Conservation (phyloP, 1,284 basidiomycete genomes). For the Ganoderma meredithae region DNA sequence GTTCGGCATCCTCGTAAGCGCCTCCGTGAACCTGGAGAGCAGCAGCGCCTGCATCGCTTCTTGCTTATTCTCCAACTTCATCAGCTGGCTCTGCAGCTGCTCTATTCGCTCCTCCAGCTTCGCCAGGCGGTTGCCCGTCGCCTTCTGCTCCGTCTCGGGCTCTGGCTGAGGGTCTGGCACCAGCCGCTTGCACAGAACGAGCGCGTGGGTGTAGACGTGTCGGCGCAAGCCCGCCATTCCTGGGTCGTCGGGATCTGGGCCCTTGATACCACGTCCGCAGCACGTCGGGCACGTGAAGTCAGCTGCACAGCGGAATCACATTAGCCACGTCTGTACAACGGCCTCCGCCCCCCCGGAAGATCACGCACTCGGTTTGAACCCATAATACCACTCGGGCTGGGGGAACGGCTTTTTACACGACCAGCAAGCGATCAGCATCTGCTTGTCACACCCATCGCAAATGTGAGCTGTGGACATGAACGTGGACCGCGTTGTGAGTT, state of each 20-base stretch:
- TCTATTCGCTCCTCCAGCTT: constrained; percentile 21
- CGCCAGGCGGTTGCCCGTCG: constrained; percentile 10
- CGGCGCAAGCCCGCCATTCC: not conserved
- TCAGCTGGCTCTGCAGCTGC: constrained; percentile 14
- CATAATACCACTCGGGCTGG: constrained; percentile 18
- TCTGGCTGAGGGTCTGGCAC: not conserved
- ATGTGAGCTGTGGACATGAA: constrained; percentile 5
- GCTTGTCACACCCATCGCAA: constrained; percentile 13
- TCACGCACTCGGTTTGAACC: not conserved
- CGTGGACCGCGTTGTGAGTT: not conserved
- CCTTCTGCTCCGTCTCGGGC: not conserved
- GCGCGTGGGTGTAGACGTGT: constrained; percentile 12
- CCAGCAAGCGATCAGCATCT: constrained; percentile 11
- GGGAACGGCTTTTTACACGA: constrained; percentile 12
- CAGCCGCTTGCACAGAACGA: constrained; percentile 14
- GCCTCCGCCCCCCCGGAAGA: too few relatives aligned
- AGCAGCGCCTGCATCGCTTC: constrained; percentile 10
- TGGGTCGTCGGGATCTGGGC: not conserved
- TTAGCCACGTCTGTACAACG: too few relatives aligned
- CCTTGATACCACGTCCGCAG: constrained; percentile 9
- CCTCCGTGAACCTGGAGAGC: constrained; percentile 2
- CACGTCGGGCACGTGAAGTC: constrained; percentile 21
- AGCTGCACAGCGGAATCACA: not conserved
- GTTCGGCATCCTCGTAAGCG: not conserved
- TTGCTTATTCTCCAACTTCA: constrained; percentile 11